Conservation (phyloP, 495 filamentous ascomycete species). For the Chlorociboria aeruginascens region DNA sequence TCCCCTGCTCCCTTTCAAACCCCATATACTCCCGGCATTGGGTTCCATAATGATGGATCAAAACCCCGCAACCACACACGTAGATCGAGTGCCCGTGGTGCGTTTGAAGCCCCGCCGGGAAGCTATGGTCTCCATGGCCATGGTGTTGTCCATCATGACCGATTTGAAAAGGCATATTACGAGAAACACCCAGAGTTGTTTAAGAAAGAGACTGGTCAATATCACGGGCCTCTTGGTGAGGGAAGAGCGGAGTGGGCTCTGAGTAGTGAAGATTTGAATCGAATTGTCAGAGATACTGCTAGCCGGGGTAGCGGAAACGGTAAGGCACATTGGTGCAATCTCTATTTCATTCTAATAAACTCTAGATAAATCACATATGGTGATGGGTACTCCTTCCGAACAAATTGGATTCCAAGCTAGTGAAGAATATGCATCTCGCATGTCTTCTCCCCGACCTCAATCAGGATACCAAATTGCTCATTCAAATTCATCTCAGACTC, state of each 20-base stretch:
- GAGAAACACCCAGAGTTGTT: conserved; percentile 75
- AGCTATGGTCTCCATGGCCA: conserved; percentile 50
- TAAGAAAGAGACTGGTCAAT: conserved; percentile 54
- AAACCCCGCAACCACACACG: conserved; percentile 52
- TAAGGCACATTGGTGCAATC: conserved; percentile 22
- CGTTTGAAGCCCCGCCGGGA: conserved; percentile 20
- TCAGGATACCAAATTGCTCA: conserved; percentile 23
- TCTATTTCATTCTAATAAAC: conserved; percentile 10
- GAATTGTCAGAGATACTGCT: conserved; percentile 66
- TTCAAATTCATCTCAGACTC: conserved; percentile 33
- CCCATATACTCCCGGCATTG: conserved; percentile 39
- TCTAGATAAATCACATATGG: conserved; percentile 36
- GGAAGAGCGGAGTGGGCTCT: conserved; percentile 70
- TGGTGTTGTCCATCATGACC: conserved; percentile 51
- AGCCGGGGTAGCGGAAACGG: conserved; percentile 47
- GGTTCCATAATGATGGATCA: conserved; percentile 39
- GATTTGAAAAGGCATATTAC: conserved; percentile 79
- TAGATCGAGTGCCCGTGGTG: conserved; percentile 34
- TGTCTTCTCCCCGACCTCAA: conserved; percentile 50
- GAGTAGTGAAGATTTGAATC: conserved; percentile 86
- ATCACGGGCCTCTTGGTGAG: conserved; percentile 28
- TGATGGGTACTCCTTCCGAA: conserved; percentile 57
- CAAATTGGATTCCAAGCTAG: conserved; percentile 71
- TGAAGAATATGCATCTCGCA: conserved; percentile 64
- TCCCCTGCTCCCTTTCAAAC: conserved; percentile 61